Base-by-base conservation (phyloP, 495 filamentous ascomycete species). In the Polyplosphaeria fusca region DNA sequence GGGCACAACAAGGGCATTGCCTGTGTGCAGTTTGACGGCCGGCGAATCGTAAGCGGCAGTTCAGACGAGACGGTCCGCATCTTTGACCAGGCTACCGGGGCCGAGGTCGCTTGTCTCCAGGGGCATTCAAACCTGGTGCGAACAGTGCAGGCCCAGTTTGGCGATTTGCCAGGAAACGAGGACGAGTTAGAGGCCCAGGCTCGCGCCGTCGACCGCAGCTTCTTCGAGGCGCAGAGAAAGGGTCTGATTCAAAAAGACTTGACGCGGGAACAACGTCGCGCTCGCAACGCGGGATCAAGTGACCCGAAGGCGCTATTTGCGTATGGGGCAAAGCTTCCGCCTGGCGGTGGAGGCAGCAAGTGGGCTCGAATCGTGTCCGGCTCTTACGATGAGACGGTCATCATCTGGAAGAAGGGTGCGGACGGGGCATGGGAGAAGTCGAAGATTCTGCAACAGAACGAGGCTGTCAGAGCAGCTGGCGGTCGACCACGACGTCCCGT, bases 1-100 rank as follows among this genome's bases (percentile, higher is more conserved):
- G 94, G 93, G 3, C 93, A 99, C 66, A 80, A 80, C 52, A 99
- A 97, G 70, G 93, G 93, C 16, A 97, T 99, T 66, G 93, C 93
- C 14, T 99, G 93, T 71, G 89, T 99, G 18, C 91, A 97, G 70
- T 96, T 88, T 63, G 93, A 99, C 70, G 91, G 89, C n/a, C 84
- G 87, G n/a, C 82, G 92, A 2, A 95, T 99, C 48, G 89, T 99
- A 41, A 94, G 87, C 60, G 93, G 93, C 2, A 95, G 91, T 70
- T 95, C 89, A 64, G 93, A 99, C 69, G 87, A 93, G 63, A 89
- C 90, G 12, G 89, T 97, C 26, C 89, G 93, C 43, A 90, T 99
- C 32, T 99, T 92, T 65, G 93, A 97, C 69, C 80, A 86, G 28
- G 77, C 80, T 43, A 87, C 89, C 0, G 86, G 86, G 19, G 84